Percentiles rank a stretch among this genome's conserved stretches.
Conservation (phyloP, 768 basidiomycete species). For the Leccinum longicurvipes region DNA sequence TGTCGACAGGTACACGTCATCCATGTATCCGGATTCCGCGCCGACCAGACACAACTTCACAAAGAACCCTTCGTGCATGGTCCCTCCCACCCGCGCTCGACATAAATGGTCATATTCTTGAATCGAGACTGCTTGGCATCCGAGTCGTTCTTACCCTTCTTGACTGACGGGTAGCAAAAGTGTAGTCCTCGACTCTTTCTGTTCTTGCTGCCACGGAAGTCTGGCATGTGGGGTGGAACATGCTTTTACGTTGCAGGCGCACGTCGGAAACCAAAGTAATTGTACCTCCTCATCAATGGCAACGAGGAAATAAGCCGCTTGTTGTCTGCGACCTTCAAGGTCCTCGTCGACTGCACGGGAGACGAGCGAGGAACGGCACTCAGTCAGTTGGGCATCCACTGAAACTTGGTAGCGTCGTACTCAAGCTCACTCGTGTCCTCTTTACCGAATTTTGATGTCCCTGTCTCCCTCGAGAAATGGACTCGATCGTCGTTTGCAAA, state of each 20-base stretch:
- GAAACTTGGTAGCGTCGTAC: conserved; percentile 70
- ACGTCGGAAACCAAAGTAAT: conserved; percentile 18
- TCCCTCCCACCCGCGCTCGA: too few species aligned
- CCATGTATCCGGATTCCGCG: too few species aligned
- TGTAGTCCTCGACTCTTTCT: conserved; percentile 77
- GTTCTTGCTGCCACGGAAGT: too few species aligned
- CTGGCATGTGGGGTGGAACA: too few species aligned
- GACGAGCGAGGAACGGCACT: background rate
- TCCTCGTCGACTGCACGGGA: conserved; percentile 72
- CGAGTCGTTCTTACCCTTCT: conserved; percentile 58
- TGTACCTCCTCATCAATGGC: conserved; percentile 93
- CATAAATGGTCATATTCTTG: conserved; percentile 91
- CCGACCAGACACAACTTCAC: too few species aligned
- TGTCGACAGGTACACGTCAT: too few species aligned
- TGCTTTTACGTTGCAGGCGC: conserved; percentile 21
- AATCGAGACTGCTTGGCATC: conserved; percentile 55
- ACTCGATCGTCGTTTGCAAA: conserved; percentile 81
- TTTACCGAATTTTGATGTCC: conserved; percentile 87
- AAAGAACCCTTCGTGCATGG: too few species aligned
- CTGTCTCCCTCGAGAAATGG: conserved; percentile 69
- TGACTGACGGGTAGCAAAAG: conserved; percentile 58
- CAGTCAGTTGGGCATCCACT: conserved; percentile 67
- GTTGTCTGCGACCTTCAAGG: conserved; percentile 79
- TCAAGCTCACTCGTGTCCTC: conserved; percentile 88
- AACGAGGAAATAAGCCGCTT: conserved; percentile 87